Conservation (phyloP, 2,329 filamentous ascomycete species). For the Ascochyta fabae region DNA sequence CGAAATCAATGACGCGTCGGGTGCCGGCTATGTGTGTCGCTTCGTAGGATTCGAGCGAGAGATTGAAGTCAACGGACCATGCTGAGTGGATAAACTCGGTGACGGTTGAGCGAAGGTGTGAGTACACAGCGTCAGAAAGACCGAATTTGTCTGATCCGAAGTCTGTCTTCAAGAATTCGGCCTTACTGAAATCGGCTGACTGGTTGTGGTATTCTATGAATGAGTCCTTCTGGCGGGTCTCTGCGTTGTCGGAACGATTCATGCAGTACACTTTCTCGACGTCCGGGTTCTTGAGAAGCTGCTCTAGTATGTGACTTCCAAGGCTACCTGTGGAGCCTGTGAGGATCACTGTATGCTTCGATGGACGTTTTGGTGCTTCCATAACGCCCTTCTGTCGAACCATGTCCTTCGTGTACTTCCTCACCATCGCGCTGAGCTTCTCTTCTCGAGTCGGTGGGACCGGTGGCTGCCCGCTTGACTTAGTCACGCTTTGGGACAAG, state of each 20-base stretch:
- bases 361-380: neutral
- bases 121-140: constrained; percentile 35
- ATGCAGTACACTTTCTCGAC: constrained; percentile 31
- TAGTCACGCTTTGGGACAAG: neutral
- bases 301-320: constrained; percentile 29
- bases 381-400: neutral
- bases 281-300: constrained; percentile 20
- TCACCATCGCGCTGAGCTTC: constrained; percentile 4
- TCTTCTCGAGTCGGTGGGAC: neutral
- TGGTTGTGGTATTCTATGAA: constrained; percentile 5
- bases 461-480: neutral
- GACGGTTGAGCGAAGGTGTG: constrained; percentile 28
- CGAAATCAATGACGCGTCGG: constrained; percentile 17
- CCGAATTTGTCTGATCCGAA: constrained; percentile 45
- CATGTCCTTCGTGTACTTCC: constrained; percentile 8
- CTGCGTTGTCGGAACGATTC: constrained; percentile 26
- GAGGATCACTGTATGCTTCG: constrained; percentile 23
- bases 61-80: constrained; percentile 63
- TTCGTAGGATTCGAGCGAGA: constrained; percentile 27
- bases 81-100: constrained; percentile 59
- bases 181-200: constrained; percentile 4
- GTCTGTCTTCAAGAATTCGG: constrained; percentile 18
- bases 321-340: constrained; percentile 37
- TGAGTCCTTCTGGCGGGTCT: constrained; percentile 14
- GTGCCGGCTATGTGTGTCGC: constrained; percentile 19